Conservation (phyloP, 352 stramenopile species). For the Phytophthora parvispora region DNA sequence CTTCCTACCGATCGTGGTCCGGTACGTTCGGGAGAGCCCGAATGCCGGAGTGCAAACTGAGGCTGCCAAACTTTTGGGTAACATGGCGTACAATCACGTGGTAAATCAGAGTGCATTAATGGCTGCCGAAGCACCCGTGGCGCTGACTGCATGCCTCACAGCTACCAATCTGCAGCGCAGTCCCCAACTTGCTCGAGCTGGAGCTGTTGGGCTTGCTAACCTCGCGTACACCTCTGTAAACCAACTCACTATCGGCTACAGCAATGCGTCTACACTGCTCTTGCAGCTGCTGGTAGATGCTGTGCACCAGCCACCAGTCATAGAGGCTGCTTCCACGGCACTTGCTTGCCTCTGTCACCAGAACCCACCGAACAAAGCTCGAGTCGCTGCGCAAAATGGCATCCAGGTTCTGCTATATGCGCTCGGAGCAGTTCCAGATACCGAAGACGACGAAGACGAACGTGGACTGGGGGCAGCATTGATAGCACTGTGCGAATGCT, state of each 20-base stretch:
- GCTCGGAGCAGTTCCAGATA: constrained; percentile 35
- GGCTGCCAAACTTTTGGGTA: constrained; percentile 73
- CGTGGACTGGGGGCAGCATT: constrained; percentile 44
- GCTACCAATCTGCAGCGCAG: constrained; percentile 43
- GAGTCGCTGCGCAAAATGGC: constrained; percentile 70
- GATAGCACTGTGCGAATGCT: constrained; percentile 58
- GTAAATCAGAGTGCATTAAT: constrained; percentile 80
- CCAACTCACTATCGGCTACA: constrained; percentile 82
- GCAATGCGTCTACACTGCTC: constrained; percentile 66
- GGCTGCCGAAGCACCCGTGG: constrained; percentile 63
- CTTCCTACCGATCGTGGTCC: constrained; percentile 58
- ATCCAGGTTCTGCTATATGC: constrained; percentile 80
- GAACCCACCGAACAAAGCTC: constrained; percentile 76
- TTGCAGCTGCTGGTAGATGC: constrained; percentile 75
- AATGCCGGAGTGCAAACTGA: constrained; percentile 53
- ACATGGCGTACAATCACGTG: constrained; percentile 73
- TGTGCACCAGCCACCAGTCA: constrained; percentile 39
- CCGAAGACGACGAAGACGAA: constrained; percentile 36
- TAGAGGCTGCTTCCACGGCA: constrained; percentile 59
- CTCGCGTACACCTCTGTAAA: constrained; percentile 76
- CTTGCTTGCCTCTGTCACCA: constrained; percentile 69
- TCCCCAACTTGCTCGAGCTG: constrained; percentile 49
- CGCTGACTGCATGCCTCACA: constrained; percentile 43
- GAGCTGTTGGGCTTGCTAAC: constrained; percentile 70
- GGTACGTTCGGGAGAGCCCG: constrained; percentile 58